Evolutionary conservation across 805 yeast genomes (phyloP).

Genomic region (Yueomyces sp.): DNA sequence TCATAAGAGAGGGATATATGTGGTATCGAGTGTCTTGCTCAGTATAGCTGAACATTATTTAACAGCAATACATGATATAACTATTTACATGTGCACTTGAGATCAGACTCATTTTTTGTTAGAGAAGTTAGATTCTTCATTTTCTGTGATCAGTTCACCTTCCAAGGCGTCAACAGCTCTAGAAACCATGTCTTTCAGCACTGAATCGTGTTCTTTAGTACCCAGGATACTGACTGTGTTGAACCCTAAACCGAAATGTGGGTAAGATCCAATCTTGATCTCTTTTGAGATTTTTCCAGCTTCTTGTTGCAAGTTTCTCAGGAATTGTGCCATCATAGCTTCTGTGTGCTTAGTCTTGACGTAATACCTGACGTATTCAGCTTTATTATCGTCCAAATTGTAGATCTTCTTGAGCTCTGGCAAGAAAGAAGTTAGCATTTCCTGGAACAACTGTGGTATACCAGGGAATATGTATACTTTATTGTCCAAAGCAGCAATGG

Average conservation of each 20-base stretch:
- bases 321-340: constrained; percentile 53
- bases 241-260: constrained; percentile 51
- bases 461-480: constrained; percentile 73
- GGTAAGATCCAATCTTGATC: constrained; percentile 75
- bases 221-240: constrained; percentile 71
- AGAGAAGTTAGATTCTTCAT: constrained; percentile 36
- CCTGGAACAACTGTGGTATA: constrained; percentile 59
- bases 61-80: too few species aligned
- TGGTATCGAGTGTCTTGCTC: too few species aligned
- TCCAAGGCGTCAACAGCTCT: constrained; percentile 33
- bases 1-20: too few species aligned
- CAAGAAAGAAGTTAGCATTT: constrained; percentile 34
- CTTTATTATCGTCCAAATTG: constrained; percentile 21
- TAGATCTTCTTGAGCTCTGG: constrained; percentile 27
- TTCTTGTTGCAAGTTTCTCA: constrained; percentile 37
- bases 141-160: constrained; percentile 45
- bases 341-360: constrained; percentile 53
- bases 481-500: constrained; percentile 54
- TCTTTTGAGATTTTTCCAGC: constrained; percentile 19
- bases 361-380: constrained; percentile 32
- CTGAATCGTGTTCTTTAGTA: constrained; percentile 25
- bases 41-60: too few species aligned
- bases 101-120: constrained; percentile 6
- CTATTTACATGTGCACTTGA: neutral
- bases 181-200: constrained; percentile 32